phyloP scores from a whole-genome alignment of 1,284 basidiomycete genomes.

The Phylloporus sp. region DNA sequence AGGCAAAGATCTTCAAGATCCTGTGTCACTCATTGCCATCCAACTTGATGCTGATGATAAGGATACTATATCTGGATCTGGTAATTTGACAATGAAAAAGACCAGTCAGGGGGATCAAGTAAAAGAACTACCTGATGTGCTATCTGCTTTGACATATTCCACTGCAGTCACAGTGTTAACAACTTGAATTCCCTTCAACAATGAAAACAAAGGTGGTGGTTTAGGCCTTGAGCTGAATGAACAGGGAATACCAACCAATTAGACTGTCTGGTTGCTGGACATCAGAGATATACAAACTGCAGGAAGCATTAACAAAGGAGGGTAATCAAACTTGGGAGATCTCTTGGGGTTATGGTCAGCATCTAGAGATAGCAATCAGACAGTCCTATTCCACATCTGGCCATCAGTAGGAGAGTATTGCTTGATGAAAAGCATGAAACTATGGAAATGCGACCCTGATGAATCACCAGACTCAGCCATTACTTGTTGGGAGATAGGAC shows the following conservation, averaged over 20 bases:
- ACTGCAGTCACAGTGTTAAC: not conserved
- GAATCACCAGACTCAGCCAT: conserved; percentile 18
- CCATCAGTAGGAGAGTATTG: conserved; percentile 31
- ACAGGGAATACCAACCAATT: conserved; percentile 20
- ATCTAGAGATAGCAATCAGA: conserved; percentile 19
- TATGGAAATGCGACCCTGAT: conserved; percentile 32
- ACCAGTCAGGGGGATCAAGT: conserved; percentile 33
- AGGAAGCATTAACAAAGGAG: conserved; percentile 38
- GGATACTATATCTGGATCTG: conserved; percentile 29
- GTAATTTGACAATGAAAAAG: conserved; percentile 37
- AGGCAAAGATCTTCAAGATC: conserved; percentile 21
- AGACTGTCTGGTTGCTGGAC: conserved; percentile 17
- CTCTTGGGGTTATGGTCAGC: conserved; percentile 12
- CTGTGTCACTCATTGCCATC: conserved; percentile 34
- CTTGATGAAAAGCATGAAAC: conserved; percentile 39
- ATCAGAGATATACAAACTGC: conserved; percentile 35
- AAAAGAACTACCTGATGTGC: conserved; percentile 29
- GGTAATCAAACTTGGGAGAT: conserved; percentile 31
- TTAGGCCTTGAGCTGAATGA: conserved; percentile 39
- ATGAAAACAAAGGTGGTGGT: conserved; percentile 19
- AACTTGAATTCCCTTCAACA: conserved; percentile 25
- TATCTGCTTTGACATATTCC: conserved; percentile 21
- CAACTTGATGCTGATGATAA: conserved; percentile 34
- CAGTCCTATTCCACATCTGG: conserved; percentile 17
- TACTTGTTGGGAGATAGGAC: conserved; percentile 33